Evolutionary conservation across 805 yeast genomes (phyloP), one percentile per base, ranked within the genome.

Genomic region (Priceomyces carsonii): DNA sequence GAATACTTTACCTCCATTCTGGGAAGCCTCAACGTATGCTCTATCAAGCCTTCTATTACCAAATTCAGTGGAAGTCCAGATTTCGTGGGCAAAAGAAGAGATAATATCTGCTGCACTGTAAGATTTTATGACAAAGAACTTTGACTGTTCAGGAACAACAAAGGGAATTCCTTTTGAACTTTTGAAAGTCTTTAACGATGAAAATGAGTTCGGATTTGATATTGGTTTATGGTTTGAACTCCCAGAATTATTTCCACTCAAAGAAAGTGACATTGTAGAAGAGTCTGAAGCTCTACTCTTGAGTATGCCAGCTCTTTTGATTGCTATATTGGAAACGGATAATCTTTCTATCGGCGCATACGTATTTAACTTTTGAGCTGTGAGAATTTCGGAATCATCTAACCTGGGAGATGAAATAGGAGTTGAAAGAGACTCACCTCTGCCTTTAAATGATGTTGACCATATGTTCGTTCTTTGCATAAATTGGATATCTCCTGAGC

Each of bases 61-160:
- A 33, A 70, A 57, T 19, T 66, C 73, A 0, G 84, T 79, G 1
- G 83, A 77, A 0, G 82, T 68, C 85, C 85, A 79, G 16, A 77
- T 64, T 8, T 66, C 64, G 40, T 77, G 63, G 29, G 56, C 42
- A 40, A 69, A 71, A 3, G 82, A 73, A 6, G 77, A 66, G 35
- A 59, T 61, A 8, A 79, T 71, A 45, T 79, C 80, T 10, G 59
- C 53, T 17, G 70, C 58, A 31, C 62, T 70, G 49, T 61, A 71
- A 0, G 83, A 77, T 47, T 79, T 79, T 38, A 79, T 78, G 14
- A 79, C 76, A 45, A 77, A 79, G 37, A 62, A 66, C 20, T 48
- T 48, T 0, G 71, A 53, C 9, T 25, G 36, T 8, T 32, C 32
- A 2, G 57, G 57, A 3, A 54, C 52, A 2, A 36, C 38, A 29